A percentile compares a stretch with the other conserved stretches of the same genome.
These are phyloP conservation scores for Umbelopsis vinacea DNA, from an alignment of 192 early-diverging fungal species.

Conservation along the genomic window DNA sequence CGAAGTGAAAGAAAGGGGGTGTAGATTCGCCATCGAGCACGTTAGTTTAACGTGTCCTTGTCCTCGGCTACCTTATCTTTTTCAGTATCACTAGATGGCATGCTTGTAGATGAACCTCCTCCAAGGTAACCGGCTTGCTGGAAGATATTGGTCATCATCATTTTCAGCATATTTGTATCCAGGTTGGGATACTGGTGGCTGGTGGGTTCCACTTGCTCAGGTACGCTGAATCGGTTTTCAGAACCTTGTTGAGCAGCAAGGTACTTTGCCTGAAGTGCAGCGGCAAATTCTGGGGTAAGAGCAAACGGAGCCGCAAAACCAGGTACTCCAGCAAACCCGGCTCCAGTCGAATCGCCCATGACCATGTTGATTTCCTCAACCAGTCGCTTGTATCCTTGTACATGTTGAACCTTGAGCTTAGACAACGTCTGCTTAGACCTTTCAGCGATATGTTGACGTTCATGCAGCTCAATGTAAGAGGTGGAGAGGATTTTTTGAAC, in stretches of 20 bases:
- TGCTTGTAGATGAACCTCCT: background rate
- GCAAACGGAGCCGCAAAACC: conserved; percentile 22
- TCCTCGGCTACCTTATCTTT: background rate
- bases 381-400: conserved; percentile 79
- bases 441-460: conserved; percentile 80
- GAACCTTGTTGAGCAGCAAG: conserved; percentile 23
- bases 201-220: background rate
- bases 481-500: conserved; percentile 89
- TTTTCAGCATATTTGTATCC: conserved; percentile 13
- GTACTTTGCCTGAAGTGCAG: conserved; percentile 32
- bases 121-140: conserved; percentile 1
- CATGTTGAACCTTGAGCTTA: conserved; percentile 65
- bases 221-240: background rate
- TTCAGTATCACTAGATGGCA: background rate
- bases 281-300: conserved; percentile 34
- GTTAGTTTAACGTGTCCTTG: background rate
- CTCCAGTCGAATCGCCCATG: conserved; percentile 25
- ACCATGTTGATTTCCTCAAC: conserved; percentile 75
- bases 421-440: conserved; percentile 62
- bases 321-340: conserved; percentile 10
- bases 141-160: conserved; percentile 15
- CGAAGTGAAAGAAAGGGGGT: background rate
- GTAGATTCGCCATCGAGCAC: too few species aligned
- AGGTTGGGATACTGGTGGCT: background rate
- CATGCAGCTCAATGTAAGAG: conserved; percentile 73